Evolutionary conservation across 2,329 filamentous ascomycete genomes (phyloP), one percentile per base, ranked within the genome.

Genomic region (Aspergillus hiratsukae): DNA sequence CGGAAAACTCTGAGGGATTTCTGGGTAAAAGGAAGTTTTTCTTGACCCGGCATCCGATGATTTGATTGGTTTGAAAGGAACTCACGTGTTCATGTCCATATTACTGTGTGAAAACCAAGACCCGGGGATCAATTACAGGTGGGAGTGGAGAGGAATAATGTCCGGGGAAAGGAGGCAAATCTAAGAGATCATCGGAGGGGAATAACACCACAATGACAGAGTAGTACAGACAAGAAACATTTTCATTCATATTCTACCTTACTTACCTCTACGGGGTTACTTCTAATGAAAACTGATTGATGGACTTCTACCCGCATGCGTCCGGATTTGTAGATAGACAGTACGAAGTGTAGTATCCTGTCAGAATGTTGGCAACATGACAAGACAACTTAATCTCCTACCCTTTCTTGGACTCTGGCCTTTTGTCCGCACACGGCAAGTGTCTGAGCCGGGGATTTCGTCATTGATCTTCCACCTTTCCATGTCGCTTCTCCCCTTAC

Each of bases 11-110:
- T 14, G 21, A 10, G 4, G 23, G 43, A 46, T 51, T 51, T 19
- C 59, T 63, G 59, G 61, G 48, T 57, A 57, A 64, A 64, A 41
- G 61, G 59, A 63, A 63, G 49, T 58, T 61, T 56, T 48, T 49
- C 51, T 53, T 55, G 45, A 7, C 27, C 10, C 50, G 29, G 31
- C 31, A 37, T 37, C 5, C 14, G 1, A 17, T 2, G 31, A 5
- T 8, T 27, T 43, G n/a, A 57, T 55, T 52, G 45, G 54, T 46
- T 45, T 41, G 31, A 52, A 45, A 52, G 52, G 49, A 58, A 49
- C 41, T 53, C 50, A 27, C 41, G 48, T 43, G 48, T 50, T 37
- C 4, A 4, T 14, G 29, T 43, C 7, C 40, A 21, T 41, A 3
- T 21, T 17, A 3, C 14, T 25, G n/a, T n/a, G n/a, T n/a, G n/a